phyloP scores from a whole-genome alignment of 2,329 filamentous ascomycete genomes.

The Hypoxylon sp. region DNA sequence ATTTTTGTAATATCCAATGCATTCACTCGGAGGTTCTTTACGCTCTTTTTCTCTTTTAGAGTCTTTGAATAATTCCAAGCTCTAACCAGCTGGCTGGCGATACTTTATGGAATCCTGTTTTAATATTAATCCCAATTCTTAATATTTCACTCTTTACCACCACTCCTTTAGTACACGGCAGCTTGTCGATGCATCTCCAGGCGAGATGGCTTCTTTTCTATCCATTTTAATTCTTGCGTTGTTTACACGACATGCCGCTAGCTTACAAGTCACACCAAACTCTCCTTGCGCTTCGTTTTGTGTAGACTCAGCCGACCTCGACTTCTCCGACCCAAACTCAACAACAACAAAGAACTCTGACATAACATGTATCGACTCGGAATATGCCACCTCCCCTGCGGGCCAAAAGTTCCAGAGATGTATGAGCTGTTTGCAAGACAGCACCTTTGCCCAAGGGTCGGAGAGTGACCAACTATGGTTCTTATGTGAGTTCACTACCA shows the following conservation, averaged over 20 bases:
- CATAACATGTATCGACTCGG: conserved; percentile 64
- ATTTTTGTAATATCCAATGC: background rate
- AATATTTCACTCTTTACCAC: conserved; percentile 27
- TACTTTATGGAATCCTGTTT: conserved; percentile 40
- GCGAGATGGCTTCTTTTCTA: conserved; percentile 49
- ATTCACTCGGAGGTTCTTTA: background rate
- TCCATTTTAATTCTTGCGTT: conserved; percentile 47
- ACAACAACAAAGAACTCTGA: conserved; percentile 62
- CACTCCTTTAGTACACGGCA: conserved; percentile 17
- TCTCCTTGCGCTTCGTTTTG: conserved; percentile 69
- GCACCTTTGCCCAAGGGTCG: conserved; percentile 61
- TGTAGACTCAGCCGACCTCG: conserved; percentile 59
- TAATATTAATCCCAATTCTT: conserved; percentile 43
- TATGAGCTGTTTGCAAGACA: conserved; percentile 67
- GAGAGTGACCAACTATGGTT: conserved; percentile 71
- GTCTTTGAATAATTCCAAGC: conserved; percentile 38
- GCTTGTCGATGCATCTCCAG: conserved; percentile 34
- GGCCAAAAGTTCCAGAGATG: conserved; percentile 66
- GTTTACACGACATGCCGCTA: conserved; percentile 40
- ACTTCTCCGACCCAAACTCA: conserved; percentile 63
- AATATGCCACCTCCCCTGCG: conserved; percentile 56
- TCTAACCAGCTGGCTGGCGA: conserved; percentile 53
- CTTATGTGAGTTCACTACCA: conserved; percentile 62
- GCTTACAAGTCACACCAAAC: conserved; percentile 67
- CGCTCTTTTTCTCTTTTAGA: conserved; percentile 33